Evolutionary conservation across 202 grass and related monocot genomes (phyloP).

Genomic region (Digitaria exilis): DNA sequence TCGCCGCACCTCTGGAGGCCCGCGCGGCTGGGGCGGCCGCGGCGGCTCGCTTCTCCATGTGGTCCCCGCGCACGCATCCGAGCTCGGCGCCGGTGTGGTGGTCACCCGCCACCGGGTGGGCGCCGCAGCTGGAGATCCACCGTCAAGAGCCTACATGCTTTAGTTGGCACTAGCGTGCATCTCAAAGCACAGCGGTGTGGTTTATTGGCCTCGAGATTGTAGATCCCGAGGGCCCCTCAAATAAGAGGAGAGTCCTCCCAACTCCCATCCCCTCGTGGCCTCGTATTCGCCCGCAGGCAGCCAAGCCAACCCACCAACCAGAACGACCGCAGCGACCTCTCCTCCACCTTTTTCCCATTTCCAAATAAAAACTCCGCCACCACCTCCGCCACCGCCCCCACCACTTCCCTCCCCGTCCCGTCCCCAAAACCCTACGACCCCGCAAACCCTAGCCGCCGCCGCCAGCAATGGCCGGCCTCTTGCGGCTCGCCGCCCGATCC

Average conservation of each 20-base stretch:
- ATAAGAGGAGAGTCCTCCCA: too few species aligned
- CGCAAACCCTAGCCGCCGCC: constrained; percentile 51
- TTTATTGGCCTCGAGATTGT: background rate
- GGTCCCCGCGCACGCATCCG: too few species aligned
- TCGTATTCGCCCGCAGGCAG: too few species aligned
- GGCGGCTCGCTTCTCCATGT: too few species aligned
- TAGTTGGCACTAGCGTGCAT: too few species aligned
- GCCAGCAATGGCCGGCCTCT: constrained; percentile 53
- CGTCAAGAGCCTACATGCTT: too few species aligned
- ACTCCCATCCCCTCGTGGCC: too few species aligned
- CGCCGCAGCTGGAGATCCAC: constrained; percentile 86
- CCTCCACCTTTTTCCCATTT: background rate
- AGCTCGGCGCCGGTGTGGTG: too few species aligned
- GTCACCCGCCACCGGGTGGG: constrained; percentile 73
- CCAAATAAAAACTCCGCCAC: constrained; percentile 6
- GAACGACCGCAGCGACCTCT: background rate
- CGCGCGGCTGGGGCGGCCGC: too few species aligned
- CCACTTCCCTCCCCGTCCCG: background rate
- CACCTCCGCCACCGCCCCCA: constrained; percentile 3
- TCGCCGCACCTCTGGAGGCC: too few species aligned
- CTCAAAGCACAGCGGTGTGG: too few species aligned
- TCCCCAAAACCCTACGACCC: constrained; percentile 42
- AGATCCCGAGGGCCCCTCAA: background rate
- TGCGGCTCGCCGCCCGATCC: constrained; percentile 50
- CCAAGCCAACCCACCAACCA: too few species aligned